Evolutionary conservation across 129 eudicot genomes (phyloP), one percentile per base, ranked within the genome.

Genomic region (Lactuca saligna): DNA sequence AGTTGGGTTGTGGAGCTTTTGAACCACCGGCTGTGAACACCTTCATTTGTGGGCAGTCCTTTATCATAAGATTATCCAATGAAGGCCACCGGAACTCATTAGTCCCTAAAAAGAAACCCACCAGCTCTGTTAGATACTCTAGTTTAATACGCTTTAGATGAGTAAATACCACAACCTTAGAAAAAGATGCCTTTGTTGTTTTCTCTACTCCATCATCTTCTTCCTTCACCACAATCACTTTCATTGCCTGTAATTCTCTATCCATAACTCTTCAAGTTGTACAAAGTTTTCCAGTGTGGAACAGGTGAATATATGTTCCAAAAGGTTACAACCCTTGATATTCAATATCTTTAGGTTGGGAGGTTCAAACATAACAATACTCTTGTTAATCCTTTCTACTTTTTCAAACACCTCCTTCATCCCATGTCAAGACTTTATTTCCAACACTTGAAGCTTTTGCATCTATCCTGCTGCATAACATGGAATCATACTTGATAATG

Each of bases 71-170:
- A 3, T 17, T 8, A 17, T 54, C 53, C 0, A 68, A 10, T 54
- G 7, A 68, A 34, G 37, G 20, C 72, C 72, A 68, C 0, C 33
- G 7, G 20, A 68, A 68, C 6, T 35, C 72, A 35, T 54, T 68
- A 61, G 3, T 17, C 38, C 72, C 72, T 7, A 68, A 54, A 35
- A 54, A 68, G 72, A 68, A 68, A 17, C 72, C 72, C 13, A 14
- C 2, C 3, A 68, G 50, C 6, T 68, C 35, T 68, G 63, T 63
- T 11, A 68, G 72, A 37, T 35, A 1, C 0, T 0, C 0, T 3
- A 68, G 25, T 35, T 17, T 7, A 37, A 68, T 57, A 20, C 35
- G 53, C 20, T 68, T 54, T 37, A 68, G 17, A 54, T 12, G 8
- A 37, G 72, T 62, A 68, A 68, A 68, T 6, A 2, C 37, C 37